Evolutionary conservation across 2,329 filamentous ascomycete species (phyloP).

Genomic region (Apiospora hydei): DNA sequence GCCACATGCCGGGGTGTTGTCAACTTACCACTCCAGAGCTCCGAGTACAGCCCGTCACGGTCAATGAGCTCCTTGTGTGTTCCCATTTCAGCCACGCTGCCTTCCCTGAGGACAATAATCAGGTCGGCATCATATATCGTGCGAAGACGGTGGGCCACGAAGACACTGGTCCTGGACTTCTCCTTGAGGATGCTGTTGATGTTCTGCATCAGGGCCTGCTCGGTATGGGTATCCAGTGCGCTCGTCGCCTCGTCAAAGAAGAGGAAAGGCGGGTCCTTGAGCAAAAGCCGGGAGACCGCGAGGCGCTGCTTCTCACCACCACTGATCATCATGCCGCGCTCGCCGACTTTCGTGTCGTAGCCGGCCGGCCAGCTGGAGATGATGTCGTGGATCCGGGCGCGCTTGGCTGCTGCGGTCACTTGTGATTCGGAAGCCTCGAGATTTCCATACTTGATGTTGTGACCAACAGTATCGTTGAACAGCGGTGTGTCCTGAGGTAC

Average conservation of each 20-base stretch:
- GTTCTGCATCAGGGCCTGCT: slow-evolving; percentile 87
- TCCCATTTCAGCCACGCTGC: slow-evolving; percentile 85
- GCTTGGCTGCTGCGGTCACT: slow-evolving; percentile 78
- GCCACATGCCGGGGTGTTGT: not conserved
- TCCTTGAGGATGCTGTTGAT: slow-evolving; percentile 93
- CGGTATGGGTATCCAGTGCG: slow-evolving; percentile 90
- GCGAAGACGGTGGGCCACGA: slow-evolving; percentile 89
- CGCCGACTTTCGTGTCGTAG: slow-evolving; percentile 89
- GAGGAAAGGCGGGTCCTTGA: slow-evolving; percentile 88
- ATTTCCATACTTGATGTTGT: slow-evolving; percentile 94
- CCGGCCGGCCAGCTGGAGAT: slow-evolving; percentile 84
- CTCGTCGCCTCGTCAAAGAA: slow-evolving; percentile 98
- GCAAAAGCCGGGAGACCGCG: slow-evolving; percentile 80
- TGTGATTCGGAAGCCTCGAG: slow-evolving; percentile 77
- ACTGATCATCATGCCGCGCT: slow-evolving; percentile 95
- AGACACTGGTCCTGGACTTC: slow-evolving; percentile 89
- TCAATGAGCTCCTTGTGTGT: slow-evolving; percentile 87
- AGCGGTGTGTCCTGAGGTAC: slow-evolving; percentile 97
- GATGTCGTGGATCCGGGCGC: slow-evolving; percentile 85
- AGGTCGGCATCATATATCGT: slow-evolving; percentile 94
- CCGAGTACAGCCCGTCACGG: slow-evolving; percentile 79
- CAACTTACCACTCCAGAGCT: slow-evolving; percentile 85
- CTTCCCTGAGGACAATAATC: slow-evolving; percentile 89
- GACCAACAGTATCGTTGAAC: slow-evolving; percentile 95
- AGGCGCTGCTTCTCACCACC: slow-evolving; percentile 93